Evolutionary conservation across 139 green algal species (phyloP), one percentile per base, ranked within the genome.

Genomic region (Chlamydomonas applanata): DNA sequence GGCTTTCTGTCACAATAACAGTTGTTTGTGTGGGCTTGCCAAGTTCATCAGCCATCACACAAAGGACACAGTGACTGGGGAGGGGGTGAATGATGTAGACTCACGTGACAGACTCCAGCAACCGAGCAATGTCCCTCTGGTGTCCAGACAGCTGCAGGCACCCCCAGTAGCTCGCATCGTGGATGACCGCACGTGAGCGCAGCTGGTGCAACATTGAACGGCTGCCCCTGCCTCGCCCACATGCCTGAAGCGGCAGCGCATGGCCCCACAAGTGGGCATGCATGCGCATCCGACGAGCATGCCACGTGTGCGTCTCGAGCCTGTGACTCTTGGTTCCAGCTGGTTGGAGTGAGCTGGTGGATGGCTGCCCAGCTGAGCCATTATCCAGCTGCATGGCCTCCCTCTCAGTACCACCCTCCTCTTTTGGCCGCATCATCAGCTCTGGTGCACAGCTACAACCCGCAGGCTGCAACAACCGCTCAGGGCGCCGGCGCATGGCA

Each of bases 221-320:
- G 77, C 81, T 91, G 80, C 88, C 88, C 7, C 70, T 74, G 27
- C 88, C 89, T 35, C 78, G 65, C 22, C 88, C 88, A 2, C 68
- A 63, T 0, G 76, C 67, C 22, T 86, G 81, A 13, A 82, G 36
- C 5, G 89, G 71, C 45, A 94, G 75, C 35, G 82, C 40, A 65
- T 90, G 89, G 33, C 88, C 88, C 70, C 77, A 91, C 57, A 86
- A 86, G 76, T 63, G 71, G 27, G 32, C n/a, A 61, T 79, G 63
- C 84, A 94, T 90, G 0, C 49, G 36, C 77, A 94, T 86, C 13
- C 89, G 72, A 45, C 91, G 86, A 1, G 88, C 85, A 64, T 92
- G 86, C 88, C 89, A 94, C 30, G 89, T 73, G 71, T 94, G 89
- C 16, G 81, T 92, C 76, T 92, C 86, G 46, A 94, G 79, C 77